A percentile compares a stretch with the other conserved stretches of the same genome.
These are phyloP conservation scores for Gossypium schwendimanii DNA, from an alignment of 441 rosid species.

Conservation along the genomic window DNA sequence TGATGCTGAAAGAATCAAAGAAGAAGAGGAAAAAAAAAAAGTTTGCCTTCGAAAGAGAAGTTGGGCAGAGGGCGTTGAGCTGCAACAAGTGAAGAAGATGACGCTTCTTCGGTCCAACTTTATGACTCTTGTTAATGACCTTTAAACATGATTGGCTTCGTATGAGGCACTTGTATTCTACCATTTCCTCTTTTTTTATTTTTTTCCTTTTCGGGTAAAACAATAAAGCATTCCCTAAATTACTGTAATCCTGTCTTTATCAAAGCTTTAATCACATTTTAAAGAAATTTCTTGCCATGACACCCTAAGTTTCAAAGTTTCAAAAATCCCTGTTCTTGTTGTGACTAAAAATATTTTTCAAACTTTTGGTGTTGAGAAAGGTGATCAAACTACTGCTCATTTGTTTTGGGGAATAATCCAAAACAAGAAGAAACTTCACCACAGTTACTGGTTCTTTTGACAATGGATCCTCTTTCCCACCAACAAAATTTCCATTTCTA, in stretches of 20 bases:
- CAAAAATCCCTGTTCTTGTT: background rate
- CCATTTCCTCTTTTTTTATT: background rate
- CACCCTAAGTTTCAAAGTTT: background rate
- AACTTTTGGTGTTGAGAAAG: background rate
- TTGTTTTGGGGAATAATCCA: background rate
- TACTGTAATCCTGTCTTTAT: background rate
- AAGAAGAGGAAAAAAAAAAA: background rate
- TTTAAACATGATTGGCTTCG: background rate
- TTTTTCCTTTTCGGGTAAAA: background rate
- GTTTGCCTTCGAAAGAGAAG: constrained; percentile 16
- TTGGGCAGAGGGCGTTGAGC: background rate
- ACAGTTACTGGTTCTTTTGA: background rate
- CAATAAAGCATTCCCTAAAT: background rate
- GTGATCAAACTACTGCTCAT: background rate
- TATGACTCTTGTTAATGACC: constrained; percentile 2
- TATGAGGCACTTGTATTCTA: background rate
- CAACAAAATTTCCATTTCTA: background rate
- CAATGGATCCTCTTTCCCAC: background rate
- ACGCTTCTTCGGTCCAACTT: constrained; percentile 23
- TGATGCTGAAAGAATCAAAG: constrained; percentile 7
- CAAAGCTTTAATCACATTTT: background rate
- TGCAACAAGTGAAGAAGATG: constrained; percentile 18
- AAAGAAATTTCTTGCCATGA: constrained; percentile 8
- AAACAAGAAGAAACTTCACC: constrained; percentile 2
- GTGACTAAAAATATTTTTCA: background rate